These are phyloP conservation scores for Nitzschia sp. DNA, from an alignment of 108 stramenopile species.

Conservation along the genomic window DNA sequence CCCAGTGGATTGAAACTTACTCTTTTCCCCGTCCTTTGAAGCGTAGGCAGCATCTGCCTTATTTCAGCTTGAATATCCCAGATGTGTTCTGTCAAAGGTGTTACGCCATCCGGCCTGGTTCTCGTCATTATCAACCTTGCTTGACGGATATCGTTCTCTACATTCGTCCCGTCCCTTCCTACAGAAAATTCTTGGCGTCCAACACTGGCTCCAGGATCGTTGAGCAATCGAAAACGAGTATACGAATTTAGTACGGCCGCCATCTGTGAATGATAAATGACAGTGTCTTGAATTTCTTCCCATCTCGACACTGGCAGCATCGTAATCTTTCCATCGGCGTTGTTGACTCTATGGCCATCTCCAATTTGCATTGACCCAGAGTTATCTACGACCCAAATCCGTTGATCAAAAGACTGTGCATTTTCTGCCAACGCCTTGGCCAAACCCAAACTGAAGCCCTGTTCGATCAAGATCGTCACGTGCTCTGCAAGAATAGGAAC, in stretches of 20 bases:
- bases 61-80: slow-evolving; percentile 13
- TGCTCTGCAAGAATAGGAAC: slow-evolving; percentile 2
- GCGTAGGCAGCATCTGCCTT: slow-evolving; percentile 10
- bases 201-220: slow-evolving; percentile 41
- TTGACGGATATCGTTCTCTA: slow-evolving; percentile 38
- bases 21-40: slow-evolving; percentile 8
- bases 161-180: slow-evolving; percentile 24
- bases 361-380: slow-evolving; percentile 40
- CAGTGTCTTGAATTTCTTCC: slow-evolving; percentile 66
- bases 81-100: slow-evolving; percentile 47
- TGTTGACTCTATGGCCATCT: slow-evolving; percentile 42
- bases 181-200: slow-evolving; percentile 52
- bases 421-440: slow-evolving; percentile 14
- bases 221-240: slow-evolving; percentile 61
- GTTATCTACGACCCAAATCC: slow-evolving; percentile 84
- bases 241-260: slow-evolving; percentile 55
- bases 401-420: slow-evolving; percentile 7
- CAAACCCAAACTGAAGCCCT: slow-evolving; percentile 26
- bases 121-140: slow-evolving; percentile 51
- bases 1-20: too few species aligned
- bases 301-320: slow-evolving; percentile 50
- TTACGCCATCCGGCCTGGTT: slow-evolving; percentile 64
- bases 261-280: slow-evolving; percentile 67
- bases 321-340: slow-evolving; percentile 24
- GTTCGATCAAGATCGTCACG: slow-evolving; percentile 4